Percentiles rank a stretch among this genome's conserved stretches.
phyloP scores from a whole-genome alignment of 257 asterid genomes.

The Schizonepeta tenuifolia region DNA sequence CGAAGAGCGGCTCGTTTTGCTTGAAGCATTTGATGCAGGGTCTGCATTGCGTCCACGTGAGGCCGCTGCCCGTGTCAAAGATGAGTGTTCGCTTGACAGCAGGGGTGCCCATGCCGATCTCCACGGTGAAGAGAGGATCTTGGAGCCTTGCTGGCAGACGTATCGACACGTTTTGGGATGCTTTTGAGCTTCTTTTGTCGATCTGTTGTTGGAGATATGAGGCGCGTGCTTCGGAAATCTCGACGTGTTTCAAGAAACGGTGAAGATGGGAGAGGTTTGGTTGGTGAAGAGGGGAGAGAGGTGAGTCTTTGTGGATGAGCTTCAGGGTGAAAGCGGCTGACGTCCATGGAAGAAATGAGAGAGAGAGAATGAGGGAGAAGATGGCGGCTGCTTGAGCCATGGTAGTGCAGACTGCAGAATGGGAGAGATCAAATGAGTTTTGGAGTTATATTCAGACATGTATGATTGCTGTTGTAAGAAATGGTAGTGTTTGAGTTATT shows the following conservation, averaged over 20 bases:
- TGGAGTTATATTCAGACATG: not conserved
- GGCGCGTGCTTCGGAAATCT: conserved; percentile 2
- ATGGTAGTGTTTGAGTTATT: conserved; percentile 31
- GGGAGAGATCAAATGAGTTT: not conserved
- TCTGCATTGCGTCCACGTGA: conserved; percentile 45
- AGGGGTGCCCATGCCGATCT: conserved; percentile 44
- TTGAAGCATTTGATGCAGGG: conserved; percentile 42
- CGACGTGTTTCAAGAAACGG: conserved; percentile 17
- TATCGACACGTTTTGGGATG: not conserved
- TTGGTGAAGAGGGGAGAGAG: conserved; percentile 41
- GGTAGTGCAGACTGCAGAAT: not conserved
- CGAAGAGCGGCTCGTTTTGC: conserved; percentile 34
- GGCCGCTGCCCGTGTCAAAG: conserved; percentile 43
- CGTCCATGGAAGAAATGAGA: conserved; percentile 14
- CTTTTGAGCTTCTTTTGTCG: not conserved
- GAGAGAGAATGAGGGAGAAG: not conserved
- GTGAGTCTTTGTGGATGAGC: conserved; percentile 44
- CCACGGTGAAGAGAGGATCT: conserved; percentile 35
- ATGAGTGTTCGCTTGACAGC: conserved; percentile 30
- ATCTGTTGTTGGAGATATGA: conserved; percentile 6
- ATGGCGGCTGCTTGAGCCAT: conserved; percentile 25
- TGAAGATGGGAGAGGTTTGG: conserved; percentile 39
- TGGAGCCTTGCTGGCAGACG: conserved; percentile 9
- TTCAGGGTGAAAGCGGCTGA: conserved; percentile 32
- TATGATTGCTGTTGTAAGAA: not conserved